Evolutionary conservation across 164 flowering plant genomes (phyloP).

Genomic region (Taxillus chinensis): DNA sequence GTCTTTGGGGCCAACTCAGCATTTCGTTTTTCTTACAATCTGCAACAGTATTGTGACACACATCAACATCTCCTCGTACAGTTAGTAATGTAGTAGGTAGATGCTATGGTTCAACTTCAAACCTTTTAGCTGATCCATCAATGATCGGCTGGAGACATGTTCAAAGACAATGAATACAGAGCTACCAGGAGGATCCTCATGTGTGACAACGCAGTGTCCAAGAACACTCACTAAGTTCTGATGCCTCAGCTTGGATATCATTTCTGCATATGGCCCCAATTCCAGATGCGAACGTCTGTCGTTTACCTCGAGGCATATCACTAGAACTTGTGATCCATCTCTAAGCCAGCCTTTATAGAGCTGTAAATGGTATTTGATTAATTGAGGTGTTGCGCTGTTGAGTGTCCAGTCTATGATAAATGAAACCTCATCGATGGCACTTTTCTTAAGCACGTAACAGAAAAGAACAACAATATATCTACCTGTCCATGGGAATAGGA

Average conservation of each 20-base stretch:
- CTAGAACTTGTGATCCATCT: neutral
- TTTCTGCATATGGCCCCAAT: neutral
- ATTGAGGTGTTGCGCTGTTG: too few species aligned
- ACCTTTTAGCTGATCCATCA: neutral
- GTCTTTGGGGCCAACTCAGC: neutral
- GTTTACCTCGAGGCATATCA: neutral
- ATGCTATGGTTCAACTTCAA: too few species aligned
- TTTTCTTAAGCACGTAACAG: too few species aligned
- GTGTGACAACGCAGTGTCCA: neutral
- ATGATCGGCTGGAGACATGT: neutral
- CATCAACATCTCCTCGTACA: too few species aligned
- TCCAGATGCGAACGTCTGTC: neutral
- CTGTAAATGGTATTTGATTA: neutral
- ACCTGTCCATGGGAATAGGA: conserved; percentile 73
- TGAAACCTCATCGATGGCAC: too few species aligned
- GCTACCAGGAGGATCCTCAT: too few species aligned
- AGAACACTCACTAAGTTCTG: neutral
- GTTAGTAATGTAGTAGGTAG: too few species aligned
- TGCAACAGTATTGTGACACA: neutral
- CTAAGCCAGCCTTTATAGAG: neutral
- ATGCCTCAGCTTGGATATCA: neutral
- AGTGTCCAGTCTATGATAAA: too few species aligned
- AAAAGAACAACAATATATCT: neutral
- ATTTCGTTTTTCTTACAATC: neutral
- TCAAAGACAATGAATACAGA: neutral